Conservation (phyloP, 495 filamentous ascomycete species). For the Bacidia gigantensis region DNA sequence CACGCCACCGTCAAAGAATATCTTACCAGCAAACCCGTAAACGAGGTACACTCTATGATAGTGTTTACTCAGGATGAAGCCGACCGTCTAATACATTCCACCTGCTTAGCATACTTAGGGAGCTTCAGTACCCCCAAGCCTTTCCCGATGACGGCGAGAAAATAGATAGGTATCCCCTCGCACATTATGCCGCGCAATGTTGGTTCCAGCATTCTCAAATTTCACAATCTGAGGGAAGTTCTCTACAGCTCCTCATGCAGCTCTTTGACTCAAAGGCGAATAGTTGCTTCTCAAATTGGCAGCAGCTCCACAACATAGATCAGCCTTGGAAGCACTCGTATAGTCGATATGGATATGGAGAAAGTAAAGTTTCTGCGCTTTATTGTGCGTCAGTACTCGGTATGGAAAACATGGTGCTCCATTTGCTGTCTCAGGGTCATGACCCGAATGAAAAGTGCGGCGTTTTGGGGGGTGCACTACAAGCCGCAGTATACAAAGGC, state of each 20-base stretch:
- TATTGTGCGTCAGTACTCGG: constrained; percentile 8
- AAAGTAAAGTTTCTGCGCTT: background rate
- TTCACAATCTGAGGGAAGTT: background rate
- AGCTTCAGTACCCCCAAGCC: background rate
- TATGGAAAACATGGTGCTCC: background rate
- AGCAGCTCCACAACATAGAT: constrained; percentile 1
- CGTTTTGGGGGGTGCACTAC: background rate
- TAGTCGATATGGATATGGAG: no score
- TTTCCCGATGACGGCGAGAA: background rate
- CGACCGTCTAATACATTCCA: background rate
- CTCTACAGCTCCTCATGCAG: background rate
- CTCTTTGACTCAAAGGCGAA: background rate
- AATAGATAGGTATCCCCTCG: background rate
- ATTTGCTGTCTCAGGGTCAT: background rate
- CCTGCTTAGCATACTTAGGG: background rate
- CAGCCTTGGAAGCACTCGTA: background rate
- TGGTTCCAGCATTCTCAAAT: constrained; percentile 2
- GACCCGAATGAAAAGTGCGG: background rate
- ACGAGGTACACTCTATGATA: background rate
- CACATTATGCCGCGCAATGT: constrained; percentile 1
- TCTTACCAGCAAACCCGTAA: background rate
- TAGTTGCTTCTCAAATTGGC: background rate
- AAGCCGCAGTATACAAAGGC: background rate
- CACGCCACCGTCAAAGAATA: constrained; percentile 1
- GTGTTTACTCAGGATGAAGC: background rate